A percentile compares a stretch with the other conserved stretches of the same genome.
phyloP scores from a whole-genome alignment of 2,329 filamentous ascomycete species.

The Cercospora sp. region DNA sequence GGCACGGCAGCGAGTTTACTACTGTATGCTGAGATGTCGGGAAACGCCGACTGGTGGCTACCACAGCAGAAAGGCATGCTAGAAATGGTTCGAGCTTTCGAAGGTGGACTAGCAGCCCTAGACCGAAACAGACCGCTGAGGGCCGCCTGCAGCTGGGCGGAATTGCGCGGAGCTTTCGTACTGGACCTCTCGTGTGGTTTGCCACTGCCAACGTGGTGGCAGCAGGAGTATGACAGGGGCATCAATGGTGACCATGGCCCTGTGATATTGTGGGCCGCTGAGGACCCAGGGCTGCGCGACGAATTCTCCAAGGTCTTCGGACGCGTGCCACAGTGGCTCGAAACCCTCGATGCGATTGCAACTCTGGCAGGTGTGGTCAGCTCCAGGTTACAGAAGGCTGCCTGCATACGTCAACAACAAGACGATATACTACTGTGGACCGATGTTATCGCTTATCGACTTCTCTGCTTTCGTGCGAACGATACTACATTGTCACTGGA shows the following conservation, averaged over 20 bases:
- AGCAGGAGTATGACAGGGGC: not conserved
- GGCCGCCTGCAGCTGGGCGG: not conserved
- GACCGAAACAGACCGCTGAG: not conserved
- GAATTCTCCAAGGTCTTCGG: not conserved
- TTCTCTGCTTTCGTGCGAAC: not conserved
- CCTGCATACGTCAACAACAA: not conserved
- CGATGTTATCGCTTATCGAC: not conserved
- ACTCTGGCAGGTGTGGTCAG: not conserved
- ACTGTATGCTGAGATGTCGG: constrained; percentile 8
- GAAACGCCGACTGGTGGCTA: constrained; percentile 7
- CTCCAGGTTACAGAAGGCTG: not conserved
- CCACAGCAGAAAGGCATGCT: constrained; percentile 14
- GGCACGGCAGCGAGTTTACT: constrained; percentile 9
- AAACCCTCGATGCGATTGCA: not conserved
- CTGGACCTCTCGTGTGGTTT: not conserved
- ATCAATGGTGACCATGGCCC: not conserved
- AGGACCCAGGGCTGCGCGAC: not conserved
- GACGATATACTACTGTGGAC: not conserved
- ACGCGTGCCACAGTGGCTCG: not conserved
- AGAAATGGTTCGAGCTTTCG: not conserved
- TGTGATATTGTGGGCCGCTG: not conserved
- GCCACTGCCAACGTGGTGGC: not conserved
- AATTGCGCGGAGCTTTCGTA: not conserved
- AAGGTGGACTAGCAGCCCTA: not conserved
- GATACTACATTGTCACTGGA: not conserved